phyloP scores from a whole-genome alignment of 305 asterid species.

The Coffea humblotiana region DNA sequence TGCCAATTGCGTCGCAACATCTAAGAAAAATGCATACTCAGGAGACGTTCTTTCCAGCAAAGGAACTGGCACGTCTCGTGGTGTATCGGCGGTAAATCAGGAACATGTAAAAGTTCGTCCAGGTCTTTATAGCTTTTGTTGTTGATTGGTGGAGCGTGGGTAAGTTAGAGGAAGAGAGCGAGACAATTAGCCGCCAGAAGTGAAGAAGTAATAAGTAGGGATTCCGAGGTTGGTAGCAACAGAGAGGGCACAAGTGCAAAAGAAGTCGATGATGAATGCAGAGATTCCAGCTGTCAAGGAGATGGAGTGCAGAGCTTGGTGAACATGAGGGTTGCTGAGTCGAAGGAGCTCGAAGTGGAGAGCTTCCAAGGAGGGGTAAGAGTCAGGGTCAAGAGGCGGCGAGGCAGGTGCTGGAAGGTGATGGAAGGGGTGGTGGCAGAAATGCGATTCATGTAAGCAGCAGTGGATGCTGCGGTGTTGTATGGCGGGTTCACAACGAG shows the following conservation, averaged over 20 bases:
- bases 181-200: conserved; percentile 45
- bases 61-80: conserved; percentile 40
- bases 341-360: conserved; percentile 31
- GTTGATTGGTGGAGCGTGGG: conserved; percentile 30
- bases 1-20: background rate
- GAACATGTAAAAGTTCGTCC: conserved; percentile 33
- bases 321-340: conserved; percentile 43
- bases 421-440: conserved; percentile 30
- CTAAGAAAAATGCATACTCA: conserved; percentile 29
- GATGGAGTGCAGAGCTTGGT: conserved; percentile 39
- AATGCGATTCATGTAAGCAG: conserved; percentile 44
- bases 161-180: conserved; percentile 28
- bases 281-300: conserved; percentile 22
- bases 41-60: conserved; percentile 30
- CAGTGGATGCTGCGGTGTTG: conserved; percentile 50
- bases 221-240: conserved; percentile 32
- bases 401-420: conserved; percentile 33
- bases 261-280: conserved; percentile 59
- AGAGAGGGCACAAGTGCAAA: conserved; percentile 37
- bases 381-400: conserved; percentile 28
- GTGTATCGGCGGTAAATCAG: conserved; percentile 45
- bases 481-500: conserved; percentile 34
- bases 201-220: conserved; percentile 46
- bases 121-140: conserved; percentile 39
- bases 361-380: conserved; percentile 40